Evolutionary conservation across 2,329 filamentous ascomycete genomes (phyloP).

Genomic region (Lomentospora prolificans): DNA sequence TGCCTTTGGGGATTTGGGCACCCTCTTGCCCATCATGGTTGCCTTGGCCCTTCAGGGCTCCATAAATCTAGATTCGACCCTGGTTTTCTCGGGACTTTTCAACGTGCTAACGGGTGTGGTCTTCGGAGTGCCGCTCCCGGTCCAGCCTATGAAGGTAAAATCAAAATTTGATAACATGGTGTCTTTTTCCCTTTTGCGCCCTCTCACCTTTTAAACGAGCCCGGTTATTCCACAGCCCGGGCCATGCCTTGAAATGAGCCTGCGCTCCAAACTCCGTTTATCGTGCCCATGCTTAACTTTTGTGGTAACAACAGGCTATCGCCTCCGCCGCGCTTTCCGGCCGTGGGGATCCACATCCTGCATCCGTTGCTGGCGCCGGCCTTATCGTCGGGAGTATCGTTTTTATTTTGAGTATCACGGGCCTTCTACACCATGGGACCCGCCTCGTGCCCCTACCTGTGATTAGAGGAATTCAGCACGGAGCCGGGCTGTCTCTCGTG

Average conservation of each 20-base stretch:
- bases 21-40: conserved; percentile 79
- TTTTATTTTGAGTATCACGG: conserved; percentile 67
- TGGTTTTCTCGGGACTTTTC: conserved; percentile 80
- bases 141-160: conserved; percentile 69
- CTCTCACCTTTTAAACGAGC: not conserved
- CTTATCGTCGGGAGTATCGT: conserved; percentile 63
- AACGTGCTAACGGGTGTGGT: conserved; percentile 73
- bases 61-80: conserved; percentile 71
- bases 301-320: conserved; percentile 49
- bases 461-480: conserved; percentile 90
- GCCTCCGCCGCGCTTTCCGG: conserved; percentile 77
- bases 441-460: conserved; percentile 73
- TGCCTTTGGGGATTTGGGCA: conserved; percentile 78
- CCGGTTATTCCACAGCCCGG: too few relatives aligned
- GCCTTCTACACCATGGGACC: conserved; percentile 65
- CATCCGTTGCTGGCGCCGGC: conserved; percentile 63
- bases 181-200: not conserved
- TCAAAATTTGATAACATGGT: not conserved
- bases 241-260: too few relatives aligned
- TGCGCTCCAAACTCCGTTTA: not conserved
- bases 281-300: not conserved
- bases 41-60: conserved; percentile 69
- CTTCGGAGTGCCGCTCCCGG: conserved; percentile 83
- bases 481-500: conserved; percentile 75
- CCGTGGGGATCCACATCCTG: conserved; percentile 34